phyloP scores from a whole-genome alignment of 139 green algal species.

The Micractinium sp. region DNA sequence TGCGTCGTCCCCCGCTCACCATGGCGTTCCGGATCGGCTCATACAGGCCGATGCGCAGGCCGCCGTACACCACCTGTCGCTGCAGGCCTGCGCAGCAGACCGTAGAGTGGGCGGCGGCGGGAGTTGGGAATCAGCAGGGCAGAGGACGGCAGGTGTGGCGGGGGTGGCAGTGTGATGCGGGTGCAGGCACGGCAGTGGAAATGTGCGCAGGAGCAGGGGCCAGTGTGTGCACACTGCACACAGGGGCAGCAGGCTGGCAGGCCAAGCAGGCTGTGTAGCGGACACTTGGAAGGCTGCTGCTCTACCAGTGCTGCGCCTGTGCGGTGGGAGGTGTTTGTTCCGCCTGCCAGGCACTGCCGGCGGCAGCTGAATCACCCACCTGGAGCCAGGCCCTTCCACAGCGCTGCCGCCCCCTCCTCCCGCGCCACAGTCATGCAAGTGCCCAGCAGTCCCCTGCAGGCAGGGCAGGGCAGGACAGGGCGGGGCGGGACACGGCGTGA shows the following conservation, averaged over 20 bases:
- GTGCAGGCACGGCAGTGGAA: background rate
- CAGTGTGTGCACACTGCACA: background rate
- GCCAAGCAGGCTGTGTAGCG: background rate
- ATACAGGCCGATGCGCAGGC: constrained; percentile 97
- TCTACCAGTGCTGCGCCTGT: no score
- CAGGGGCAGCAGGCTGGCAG: background rate
- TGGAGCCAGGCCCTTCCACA: constrained; percentile 97
- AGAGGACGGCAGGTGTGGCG: background rate
- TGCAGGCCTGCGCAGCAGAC: constrained; percentile 79
- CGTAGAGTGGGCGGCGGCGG: background rate
- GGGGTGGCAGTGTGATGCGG: background rate
- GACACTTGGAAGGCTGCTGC: no score
- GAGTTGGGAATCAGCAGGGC: background rate
- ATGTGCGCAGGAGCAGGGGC: background rate
- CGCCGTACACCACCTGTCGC: constrained; percentile 94
- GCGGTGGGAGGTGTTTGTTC: no score
- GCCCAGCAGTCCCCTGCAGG: constrained; percentile 86
- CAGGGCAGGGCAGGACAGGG: background rate
- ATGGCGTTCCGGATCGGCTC: constrained; percentile 88
- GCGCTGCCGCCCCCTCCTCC: constrained; percentile 87
- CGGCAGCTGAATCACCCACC: constrained; percentile 47
- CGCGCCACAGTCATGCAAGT: constrained; percentile 89
- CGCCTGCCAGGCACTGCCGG: no score
- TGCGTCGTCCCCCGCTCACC: background rate
- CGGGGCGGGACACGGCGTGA: background rate